Base-by-base conservation (phyloP, 192 early-diverging fungal species). In the Geranomyces michiganensis region DNA sequence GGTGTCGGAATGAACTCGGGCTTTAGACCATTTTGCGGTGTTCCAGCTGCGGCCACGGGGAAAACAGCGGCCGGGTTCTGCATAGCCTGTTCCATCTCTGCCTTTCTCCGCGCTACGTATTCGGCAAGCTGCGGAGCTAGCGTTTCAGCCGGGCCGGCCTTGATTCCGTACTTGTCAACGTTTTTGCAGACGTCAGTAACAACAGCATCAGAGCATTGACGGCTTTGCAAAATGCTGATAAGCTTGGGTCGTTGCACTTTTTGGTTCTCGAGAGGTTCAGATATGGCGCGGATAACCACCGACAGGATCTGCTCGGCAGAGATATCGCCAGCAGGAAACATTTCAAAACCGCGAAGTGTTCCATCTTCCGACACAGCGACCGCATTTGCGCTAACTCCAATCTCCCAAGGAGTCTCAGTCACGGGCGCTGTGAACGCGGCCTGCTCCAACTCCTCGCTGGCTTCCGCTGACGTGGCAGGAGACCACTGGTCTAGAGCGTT, bases 311-410 rank as follows among this genome's bases (percentile, higher is more conserved):
- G 58, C 12, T 61, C 77, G 41, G 75, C 63, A 46, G 70, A 76
- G 29, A 78, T 69, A 6, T 47, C 60, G 13, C 27, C 14, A 24
- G 67, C 69, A 9, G 78, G 68, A 0, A 68, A 22, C 0, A n/a
- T 43, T 44, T 83, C 70, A 60, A 83, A 76, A 14, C 68, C 68
- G n/a, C 75, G 68, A n/a, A 83, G 66, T 26, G 49, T 56, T 24
- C 80, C 81, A 21, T 82, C 75, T 61, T 82, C 81, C 5, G 77
- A 64, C 0, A 85, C 78, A 4, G 81, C 75, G 12, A 79, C 71
- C 46, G 81, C 68, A 17, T 64, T 68, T 36, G 24, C 63, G 49
- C 71, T 79, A 15, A 81, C 69, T 41, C 84, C 84, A 45, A 85
- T 62, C 29, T 78, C 66, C 74, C 65, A 82, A 43, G 74, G 4